These are phyloP conservation scores for Penicillium sp. DNA, from an alignment of 2,329 filamentous ascomycete species.

Conservation along the genomic window DNA sequence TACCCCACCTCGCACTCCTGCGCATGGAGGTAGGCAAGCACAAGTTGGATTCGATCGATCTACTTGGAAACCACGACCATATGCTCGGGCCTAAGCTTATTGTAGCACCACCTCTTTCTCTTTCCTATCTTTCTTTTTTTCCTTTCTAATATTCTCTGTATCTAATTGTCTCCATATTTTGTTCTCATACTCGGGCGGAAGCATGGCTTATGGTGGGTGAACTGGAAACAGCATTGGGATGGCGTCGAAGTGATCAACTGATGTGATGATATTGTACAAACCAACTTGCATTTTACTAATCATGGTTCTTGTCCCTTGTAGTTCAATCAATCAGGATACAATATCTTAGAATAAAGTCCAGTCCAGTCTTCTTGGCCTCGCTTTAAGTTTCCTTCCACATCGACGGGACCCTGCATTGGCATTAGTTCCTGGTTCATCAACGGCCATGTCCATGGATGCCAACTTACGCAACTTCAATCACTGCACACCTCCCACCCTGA, in stretches of 20 bases:
- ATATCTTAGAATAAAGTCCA: not conserved
- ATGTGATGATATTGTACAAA: constrained; percentile 15
- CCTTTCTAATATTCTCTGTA: constrained; percentile 17
- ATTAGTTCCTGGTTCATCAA: not conserved
- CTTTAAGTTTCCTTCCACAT: not conserved
- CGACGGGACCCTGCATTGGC: not conserved
- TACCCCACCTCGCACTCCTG: constrained; percentile 14
- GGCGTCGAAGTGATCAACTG: constrained; percentile 25
- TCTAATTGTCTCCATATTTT: constrained; percentile 22
- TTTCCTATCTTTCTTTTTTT: constrained; percentile 11
- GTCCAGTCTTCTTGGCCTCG: too few relatives aligned
- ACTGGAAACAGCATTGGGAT: constrained; percentile 31
- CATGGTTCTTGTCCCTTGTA: not conserved
- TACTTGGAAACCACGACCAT: constrained; percentile 34
- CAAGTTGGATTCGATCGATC: constrained; percentile 34
- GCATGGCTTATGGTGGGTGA: constrained; percentile 17
- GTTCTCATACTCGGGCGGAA: constrained; percentile 13
- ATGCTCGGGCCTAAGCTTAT: constrained; percentile 27
- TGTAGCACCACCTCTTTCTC: constrained; percentile 4
- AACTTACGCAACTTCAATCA: not conserved
- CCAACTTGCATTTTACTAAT: constrained; percentile 26
- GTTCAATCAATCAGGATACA: not conserved
- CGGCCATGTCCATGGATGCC: not conserved
- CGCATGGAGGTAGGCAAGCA: constrained; percentile 31
- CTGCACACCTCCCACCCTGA: not conserved